Evolutionary conservation across 768 basidiomycete species (phyloP).

Genomic region (Lepiota brunneoincarnata): DNA sequence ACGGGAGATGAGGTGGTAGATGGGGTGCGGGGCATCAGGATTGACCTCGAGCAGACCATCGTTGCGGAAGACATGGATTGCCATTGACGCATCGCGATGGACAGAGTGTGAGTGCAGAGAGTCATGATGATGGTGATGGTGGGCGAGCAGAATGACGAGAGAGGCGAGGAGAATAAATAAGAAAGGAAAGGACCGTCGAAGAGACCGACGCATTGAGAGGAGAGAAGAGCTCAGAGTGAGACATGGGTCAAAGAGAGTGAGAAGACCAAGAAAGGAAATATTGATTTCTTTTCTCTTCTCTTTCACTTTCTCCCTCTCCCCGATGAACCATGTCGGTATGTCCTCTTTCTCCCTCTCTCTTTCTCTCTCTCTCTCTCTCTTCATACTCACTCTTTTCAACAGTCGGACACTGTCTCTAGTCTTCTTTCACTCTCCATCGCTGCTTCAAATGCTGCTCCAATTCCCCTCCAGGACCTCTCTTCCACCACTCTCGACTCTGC

Average conservation of each 20-base stretch:
- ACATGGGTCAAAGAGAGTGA: background rate
- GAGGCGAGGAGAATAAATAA: no score
- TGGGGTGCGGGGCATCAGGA: constrained; percentile 59
- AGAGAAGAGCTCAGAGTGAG: background rate
- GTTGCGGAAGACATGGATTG: constrained; percentile 27
- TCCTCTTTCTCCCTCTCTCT: no score
- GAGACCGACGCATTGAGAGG: background rate
- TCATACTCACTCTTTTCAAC: constrained; percentile 19
- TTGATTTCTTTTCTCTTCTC: background rate
- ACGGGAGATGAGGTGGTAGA: constrained; percentile 67
- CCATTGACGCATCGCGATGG: no score
- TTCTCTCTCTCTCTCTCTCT: background rate
- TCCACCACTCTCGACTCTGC: constrained; percentile 6
- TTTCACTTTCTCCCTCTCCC: background rate
- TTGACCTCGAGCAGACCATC: constrained; percentile 42
- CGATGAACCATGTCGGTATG: background rate
- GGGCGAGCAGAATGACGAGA: no score
- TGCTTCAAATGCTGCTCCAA: constrained; percentile 48
- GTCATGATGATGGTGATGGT: no score
- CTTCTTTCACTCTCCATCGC: constrained; percentile 70
- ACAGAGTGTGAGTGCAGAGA: no score
- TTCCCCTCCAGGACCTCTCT: constrained; percentile 31
- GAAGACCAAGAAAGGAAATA: background rate
- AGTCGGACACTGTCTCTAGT: constrained; percentile 48
- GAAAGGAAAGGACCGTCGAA: no score